These are phyloP conservation scores for Boletus pseudopeckii DNA, from an alignment of 768 basidiomycete species.

Conservation along the genomic window DNA sequence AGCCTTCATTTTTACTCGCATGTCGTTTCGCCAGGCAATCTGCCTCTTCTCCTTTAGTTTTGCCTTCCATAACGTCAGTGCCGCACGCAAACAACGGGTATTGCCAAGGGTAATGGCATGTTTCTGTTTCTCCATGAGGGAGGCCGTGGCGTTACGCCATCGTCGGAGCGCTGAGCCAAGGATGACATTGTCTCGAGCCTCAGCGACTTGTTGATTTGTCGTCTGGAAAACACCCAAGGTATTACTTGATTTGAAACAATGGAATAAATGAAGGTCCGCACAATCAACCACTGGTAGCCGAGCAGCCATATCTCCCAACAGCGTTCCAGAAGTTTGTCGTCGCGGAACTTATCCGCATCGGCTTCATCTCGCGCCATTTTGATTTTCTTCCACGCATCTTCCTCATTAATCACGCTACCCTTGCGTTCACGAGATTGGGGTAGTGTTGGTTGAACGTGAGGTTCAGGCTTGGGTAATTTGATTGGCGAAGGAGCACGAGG, in stretches of 20 bases:
- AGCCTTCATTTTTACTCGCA: conserved; percentile 66
- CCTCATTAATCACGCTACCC: conserved; percentile 57
- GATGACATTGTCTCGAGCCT: conserved; percentile 66
- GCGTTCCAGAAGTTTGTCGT: conserved; percentile 59
- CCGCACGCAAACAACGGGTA: conserved; percentile 39
- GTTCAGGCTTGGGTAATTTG: conserved; percentile 27
- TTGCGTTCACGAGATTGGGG: conserved; percentile 37
- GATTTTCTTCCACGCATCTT: conserved; percentile 78
- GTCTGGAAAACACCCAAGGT: conserved; percentile 41
- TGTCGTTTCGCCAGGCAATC: conserved; percentile 60
- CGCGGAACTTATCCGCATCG: conserved; percentile 66
- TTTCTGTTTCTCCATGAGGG: conserved; percentile 37
- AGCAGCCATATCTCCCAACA: conserved; percentile 77
- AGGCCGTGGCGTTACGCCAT: conserved; percentile 51
- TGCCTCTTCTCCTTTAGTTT: conserved; percentile 55
- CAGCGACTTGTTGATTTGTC: conserved; percentile 64
- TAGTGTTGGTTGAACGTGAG: conserved; percentile 13
- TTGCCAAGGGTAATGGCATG: conserved; percentile 45
- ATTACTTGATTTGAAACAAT: conserved; percentile 14
- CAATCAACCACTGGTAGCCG: conserved; percentile 69
- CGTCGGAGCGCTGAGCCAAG: conserved; percentile 54
- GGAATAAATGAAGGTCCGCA: conserved; percentile 38
- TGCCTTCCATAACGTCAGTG: conserved; percentile 51
- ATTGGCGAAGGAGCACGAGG: conserved; percentile 29
- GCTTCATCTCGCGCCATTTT: conserved; percentile 66